These are phyloP conservation scores for Fragilariopsis cylindrus DNA, from an alignment of 108 stramenopile genomes.

Conservation along the genomic window DNA sequence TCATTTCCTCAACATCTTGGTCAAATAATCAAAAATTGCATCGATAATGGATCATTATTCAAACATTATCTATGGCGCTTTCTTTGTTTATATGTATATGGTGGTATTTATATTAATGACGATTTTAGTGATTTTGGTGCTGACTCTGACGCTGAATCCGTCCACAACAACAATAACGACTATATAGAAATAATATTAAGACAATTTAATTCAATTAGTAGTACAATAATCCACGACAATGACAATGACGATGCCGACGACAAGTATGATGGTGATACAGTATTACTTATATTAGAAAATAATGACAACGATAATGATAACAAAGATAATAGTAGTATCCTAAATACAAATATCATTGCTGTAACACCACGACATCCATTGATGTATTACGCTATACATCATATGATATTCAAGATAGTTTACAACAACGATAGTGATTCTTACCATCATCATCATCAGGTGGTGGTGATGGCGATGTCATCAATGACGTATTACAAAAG, in stretches of 20 bases:
- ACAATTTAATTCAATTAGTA: neutral
- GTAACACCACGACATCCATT: slow-evolving; percentile 65
- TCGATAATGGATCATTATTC: slow-evolving; percentile 1
- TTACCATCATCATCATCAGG: too few relatives aligned
- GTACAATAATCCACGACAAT: too few relatives aligned
- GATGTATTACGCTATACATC: slow-evolving; percentile 60
- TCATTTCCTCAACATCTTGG: slow-evolving; percentile 4
- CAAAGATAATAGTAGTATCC: neutral
- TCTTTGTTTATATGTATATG: neutral
- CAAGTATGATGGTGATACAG: neutral
- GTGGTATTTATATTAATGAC: neutral
- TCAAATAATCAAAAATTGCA: slow-evolving; percentile 1
- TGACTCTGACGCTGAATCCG: neutral
- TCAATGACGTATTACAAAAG: too few relatives aligned
- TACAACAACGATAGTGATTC: too few relatives aligned
- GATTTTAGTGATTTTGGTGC: neutral
- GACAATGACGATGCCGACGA: too few relatives aligned
- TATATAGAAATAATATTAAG: neutral
- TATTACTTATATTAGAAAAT: neutral
- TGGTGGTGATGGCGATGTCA: too few relatives aligned
- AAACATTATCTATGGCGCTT: slow-evolving; percentile 1
- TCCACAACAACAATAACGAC: too few relatives aligned
- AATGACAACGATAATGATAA: neutral
- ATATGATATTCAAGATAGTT: slow-evolving; percentile 30
- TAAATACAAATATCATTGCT: slow-evolving; percentile 41